These are phyloP conservation scores for Hanseniaspora gamundiae DNA, from an alignment of 1,139 yeast genomes.

Conservation along the genomic window DNA sequence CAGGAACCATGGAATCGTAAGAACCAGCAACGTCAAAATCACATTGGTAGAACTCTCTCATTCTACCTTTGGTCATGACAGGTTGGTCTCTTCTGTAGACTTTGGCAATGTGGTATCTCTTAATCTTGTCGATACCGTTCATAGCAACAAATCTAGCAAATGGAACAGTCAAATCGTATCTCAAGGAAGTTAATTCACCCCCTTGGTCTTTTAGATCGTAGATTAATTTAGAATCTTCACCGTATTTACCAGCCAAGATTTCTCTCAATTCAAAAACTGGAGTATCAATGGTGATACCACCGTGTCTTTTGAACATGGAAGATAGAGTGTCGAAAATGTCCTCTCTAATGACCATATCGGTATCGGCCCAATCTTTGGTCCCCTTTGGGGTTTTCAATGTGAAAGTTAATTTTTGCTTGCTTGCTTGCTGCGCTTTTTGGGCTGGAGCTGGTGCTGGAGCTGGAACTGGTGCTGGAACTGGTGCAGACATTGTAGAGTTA, in stretches of 20 bases:
- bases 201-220: conserved; percentile 97
- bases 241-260: conserved; percentile 91
- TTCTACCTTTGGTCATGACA: conserved; percentile 98
- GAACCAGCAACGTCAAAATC: conserved; percentile 93
- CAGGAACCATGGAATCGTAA: conserved; percentile 92
- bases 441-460: conserved; percentile 9
- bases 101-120: conserved; percentile 93
- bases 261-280: conserved; percentile 95
- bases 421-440: conserved; percentile 7
- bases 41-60: conserved; percentile 98
- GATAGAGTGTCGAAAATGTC: conserved; percentile 69
- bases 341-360: conserved; percentile 90
- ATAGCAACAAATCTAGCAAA: conserved; percentile 94
- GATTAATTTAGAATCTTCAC: conserved; percentile 92
- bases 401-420: conserved; percentile 36
- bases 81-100: conserved; percentile 98
- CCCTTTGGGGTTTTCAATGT: conserved; percentile 92
- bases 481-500: neutral
- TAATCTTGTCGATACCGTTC: conserved; percentile 80
- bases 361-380: conserved; percentile 96
- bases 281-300: conserved; percentile 95
- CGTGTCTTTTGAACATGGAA: conserved; percentile 77
- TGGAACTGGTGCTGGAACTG: conserved; percentile 9
- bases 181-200: conserved; percentile 87
- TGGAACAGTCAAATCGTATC: conserved; percentile 95